phyloP scores from a whole-genome alignment of 2,329 filamentous ascomycete species.

The Fusarium vanettenii region DNA sequence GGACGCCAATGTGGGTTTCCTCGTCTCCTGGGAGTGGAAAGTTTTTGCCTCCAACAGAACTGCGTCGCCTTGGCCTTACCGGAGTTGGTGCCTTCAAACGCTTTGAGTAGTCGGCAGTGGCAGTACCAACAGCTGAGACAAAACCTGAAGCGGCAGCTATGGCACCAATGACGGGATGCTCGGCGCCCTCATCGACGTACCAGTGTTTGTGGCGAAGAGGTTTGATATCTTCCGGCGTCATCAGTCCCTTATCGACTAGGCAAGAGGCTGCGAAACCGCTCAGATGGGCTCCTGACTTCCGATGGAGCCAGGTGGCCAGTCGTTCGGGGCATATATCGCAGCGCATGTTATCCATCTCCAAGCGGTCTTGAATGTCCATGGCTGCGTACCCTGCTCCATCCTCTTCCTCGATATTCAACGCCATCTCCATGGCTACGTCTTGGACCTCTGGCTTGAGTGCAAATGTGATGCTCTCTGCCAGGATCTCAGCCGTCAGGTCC shows the following conservation, averaged over 20 bases:
- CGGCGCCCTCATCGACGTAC: slow-evolving; percentile 73
- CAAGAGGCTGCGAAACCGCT: slow-evolving; percentile 71
- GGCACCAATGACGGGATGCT: slow-evolving; percentile 72
- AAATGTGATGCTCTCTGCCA: slow-evolving; percentile 64
- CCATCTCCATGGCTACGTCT: slow-evolving; percentile 54
- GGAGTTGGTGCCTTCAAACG: slow-evolving; percentile 23
- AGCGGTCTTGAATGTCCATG: slow-evolving; percentile 64
- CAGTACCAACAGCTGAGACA: slow-evolving; percentile 65
- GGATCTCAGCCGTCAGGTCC: slow-evolving; percentile 65
- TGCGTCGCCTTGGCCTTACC: background rate
- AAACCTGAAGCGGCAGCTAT: slow-evolving; percentile 74
- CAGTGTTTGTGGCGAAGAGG: slow-evolving; percentile 63
- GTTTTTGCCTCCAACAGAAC: background rate
- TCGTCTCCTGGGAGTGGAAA: background rate
- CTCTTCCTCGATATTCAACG: slow-evolving; percentile 64
- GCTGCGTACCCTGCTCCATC: slow-evolving; percentile 64
- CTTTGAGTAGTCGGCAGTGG: slow-evolving; percentile 30
- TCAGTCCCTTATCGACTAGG: slow-evolving; percentile 63
- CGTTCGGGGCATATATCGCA: slow-evolving; percentile 69
- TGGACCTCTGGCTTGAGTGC: slow-evolving; percentile 63
- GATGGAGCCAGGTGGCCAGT: slow-evolving; percentile 72
- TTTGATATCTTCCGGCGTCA: slow-evolving; percentile 69
- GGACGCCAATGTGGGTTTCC: background rate
- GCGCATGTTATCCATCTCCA: slow-evolving; percentile 65
- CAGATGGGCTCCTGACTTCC: slow-evolving; percentile 63